phyloP scores from a whole-genome alignment of 306 rosid species.

The Pyrus pyrifolia region DNA sequence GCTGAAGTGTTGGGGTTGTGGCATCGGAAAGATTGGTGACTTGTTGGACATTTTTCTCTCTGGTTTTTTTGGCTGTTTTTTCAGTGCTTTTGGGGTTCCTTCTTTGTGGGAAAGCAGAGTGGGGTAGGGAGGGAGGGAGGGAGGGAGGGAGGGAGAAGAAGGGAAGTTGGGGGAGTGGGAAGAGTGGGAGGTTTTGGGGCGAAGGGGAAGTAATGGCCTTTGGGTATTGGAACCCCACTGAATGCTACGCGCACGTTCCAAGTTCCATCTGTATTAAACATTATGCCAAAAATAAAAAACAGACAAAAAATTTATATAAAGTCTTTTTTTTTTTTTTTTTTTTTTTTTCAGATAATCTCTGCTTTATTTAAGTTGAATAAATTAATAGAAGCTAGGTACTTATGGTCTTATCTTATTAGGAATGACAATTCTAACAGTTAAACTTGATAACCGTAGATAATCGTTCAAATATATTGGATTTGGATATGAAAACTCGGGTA shows the following conservation, averaged over 20 bases:
- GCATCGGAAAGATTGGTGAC: conserved; percentile 74
- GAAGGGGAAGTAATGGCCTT: conserved; percentile 11
- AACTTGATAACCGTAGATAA: accelerated
- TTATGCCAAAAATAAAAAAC: no score
- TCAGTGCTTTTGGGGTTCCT: neutral
- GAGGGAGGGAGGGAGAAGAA: neutral
- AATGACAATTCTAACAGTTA: no score
- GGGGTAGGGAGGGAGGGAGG: neutral
- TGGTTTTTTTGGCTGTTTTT: neutral
- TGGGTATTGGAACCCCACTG: conserved; percentile 26
- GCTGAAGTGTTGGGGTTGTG: conserved; percentile 82
- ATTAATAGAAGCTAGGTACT: no score
- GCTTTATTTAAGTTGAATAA: no score
- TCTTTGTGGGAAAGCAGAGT: neutral
- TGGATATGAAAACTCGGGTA: no score
- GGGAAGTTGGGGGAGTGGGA: neutral
- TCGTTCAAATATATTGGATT: no score
- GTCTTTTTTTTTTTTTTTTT: no score
- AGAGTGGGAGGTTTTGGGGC: conserved; percentile 17
- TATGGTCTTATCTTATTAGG: neutral
- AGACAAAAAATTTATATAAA: no score
- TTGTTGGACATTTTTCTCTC: conserved; percentile 46
- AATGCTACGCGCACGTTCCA: conserved; percentile 22
- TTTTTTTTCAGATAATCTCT: no score
- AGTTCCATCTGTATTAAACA: neutral